Evolutionary conservation across 2,329 filamentous ascomycete genomes (phyloP).

Genomic region (Alternaria sp.): DNA sequence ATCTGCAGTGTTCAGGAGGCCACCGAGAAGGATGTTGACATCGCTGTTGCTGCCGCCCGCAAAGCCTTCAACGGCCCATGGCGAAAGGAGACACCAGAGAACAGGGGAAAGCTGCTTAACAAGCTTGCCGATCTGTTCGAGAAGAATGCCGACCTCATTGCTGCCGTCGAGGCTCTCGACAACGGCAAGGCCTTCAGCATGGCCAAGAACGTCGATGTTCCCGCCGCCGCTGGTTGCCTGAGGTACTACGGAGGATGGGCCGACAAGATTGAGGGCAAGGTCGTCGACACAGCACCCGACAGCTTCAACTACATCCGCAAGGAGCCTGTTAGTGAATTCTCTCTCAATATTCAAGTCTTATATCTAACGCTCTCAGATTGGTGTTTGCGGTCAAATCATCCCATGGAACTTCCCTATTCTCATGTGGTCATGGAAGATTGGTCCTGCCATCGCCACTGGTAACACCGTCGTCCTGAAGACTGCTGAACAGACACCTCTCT

Average conservation of each 20-base stretch:
- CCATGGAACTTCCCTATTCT: slow-evolving; percentile 88
- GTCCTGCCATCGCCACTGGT: slow-evolving; percentile 74
- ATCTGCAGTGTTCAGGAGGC: slow-evolving; percentile 85
- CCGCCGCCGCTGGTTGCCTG: slow-evolving; percentile 71
- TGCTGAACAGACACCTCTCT: slow-evolving; percentile 78
- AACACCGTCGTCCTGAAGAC: slow-evolving; percentile 79
- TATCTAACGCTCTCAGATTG: slow-evolving; percentile 59
- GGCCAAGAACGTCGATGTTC: slow-evolving; percentile 76
- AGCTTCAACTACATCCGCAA: slow-evolving; percentile 85
- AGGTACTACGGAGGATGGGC: slow-evolving; percentile 92
- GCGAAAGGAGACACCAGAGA: slow-evolving; percentile 71
- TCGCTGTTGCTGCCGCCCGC: slow-evolving; percentile 85
- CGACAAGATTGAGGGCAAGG: slow-evolving; percentile 90
- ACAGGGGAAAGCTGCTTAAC: slow-evolving; percentile 72
- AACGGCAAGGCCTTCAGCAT: slow-evolving; percentile 83
- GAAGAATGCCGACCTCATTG: slow-evolving; percentile 78
- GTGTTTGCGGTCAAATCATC: slow-evolving; percentile 87
- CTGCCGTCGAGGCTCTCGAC: slow-evolving; percentile 85
- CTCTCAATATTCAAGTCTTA: not conserved
- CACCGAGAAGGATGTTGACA: slow-evolving; percentile 82
- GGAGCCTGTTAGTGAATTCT: slow-evolving; percentile 69
- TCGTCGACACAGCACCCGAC: slow-evolving; percentile 78
- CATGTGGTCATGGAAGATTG: slow-evolving; percentile 86
- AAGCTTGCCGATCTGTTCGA: slow-evolving; percentile 84
- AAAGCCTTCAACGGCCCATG: slow-evolving; percentile 82